Base-by-base conservation (phyloP, 306 rosid species). In the Cajanus cajan region DNA sequence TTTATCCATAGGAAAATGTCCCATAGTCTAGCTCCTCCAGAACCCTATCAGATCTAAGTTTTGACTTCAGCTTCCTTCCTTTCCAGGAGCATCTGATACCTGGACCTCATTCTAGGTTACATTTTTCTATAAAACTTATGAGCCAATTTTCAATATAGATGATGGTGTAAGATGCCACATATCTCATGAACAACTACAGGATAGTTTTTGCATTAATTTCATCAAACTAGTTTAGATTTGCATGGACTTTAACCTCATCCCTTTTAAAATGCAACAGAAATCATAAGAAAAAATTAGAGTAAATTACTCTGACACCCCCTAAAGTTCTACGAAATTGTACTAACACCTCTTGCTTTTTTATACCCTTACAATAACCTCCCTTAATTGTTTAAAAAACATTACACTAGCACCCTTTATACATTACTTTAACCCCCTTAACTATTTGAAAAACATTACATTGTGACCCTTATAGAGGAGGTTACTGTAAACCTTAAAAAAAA, bases 211-310 rank as follows among this genome's bases (percentile, higher is more conserved):
- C 66, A 47, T 13, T 47, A 18, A 58, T 62, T 73, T 85, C 51
- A 52, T 25, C 33, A 5, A 69, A 74, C 57, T 7, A 48, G 43
- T 52, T 69, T 4, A 34, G 51, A 14, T 47, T 40, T 40, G 57
- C n/a, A n/a, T 55, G 39, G 13, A 76, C 22, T 73, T 55, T 39
- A 24, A 74, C 21, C 52, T 59, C 61, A 9, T 62, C 31, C 34
- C 25, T 73, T 25, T 43, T 13, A 78, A 25, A 39, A 71, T 50
- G 24, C 12, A 21, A 9, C 8, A 25, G 52, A 51, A 14, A 34
- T 57, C 77, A 71, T 31, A 64, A 62, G 14, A 85, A 39, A 36
- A 71, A 43, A n/a, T n/a, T n/a, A n/a, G n/a, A n/a, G n/a, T n/a
- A n/a, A n/a, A n/a, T n/a, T n/a, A n/a, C n/a, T n/a, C n/a, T n/a